phyloP scores from a whole-genome alignment of 1,284 basidiomycete genomes.

The Porphyrellus sp. region DNA sequence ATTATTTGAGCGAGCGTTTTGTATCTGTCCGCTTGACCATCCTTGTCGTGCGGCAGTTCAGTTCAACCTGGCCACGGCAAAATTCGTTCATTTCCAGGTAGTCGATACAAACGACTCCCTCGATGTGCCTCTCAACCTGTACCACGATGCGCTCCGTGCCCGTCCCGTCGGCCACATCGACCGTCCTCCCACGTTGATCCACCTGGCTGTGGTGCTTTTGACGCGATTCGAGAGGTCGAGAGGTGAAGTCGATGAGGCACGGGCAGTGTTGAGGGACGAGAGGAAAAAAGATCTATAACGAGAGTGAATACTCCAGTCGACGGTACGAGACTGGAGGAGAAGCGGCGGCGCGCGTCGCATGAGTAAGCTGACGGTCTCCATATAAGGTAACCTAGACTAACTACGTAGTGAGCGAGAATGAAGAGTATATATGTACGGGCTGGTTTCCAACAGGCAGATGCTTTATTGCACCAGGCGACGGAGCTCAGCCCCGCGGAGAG shows the following conservation, averaged over 20 bases:
- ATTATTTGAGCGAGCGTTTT: not conserved
- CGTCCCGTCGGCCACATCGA: not conserved
- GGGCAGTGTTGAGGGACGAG: too few relatives aligned
- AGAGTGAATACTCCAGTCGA: too few relatives aligned
- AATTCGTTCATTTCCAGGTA: not conserved
- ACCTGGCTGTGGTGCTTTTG: conserved; percentile 36
- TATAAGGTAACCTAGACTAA: too few relatives aligned
- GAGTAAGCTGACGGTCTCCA: too few relatives aligned
- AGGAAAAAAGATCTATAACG: too few relatives aligned
- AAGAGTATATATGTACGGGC: too few relatives aligned
- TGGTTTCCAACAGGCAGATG: too few relatives aligned
- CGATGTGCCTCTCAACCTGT: not conserved
- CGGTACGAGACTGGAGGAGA: too few relatives aligned
- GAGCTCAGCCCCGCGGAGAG: not conserved
- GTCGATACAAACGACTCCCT: not conserved
- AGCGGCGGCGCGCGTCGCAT: too few relatives aligned
- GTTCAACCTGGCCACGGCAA: not conserved
- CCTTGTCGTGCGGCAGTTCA: not conserved
- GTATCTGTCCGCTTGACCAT: not conserved
- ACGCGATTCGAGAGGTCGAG: not conserved
- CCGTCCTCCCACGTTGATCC: not conserved
- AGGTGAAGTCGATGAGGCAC: not conserved
- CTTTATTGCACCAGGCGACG: not conserved
- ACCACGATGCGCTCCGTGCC: not conserved
- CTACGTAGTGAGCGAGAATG: too few relatives aligned